These are phyloP conservation scores for Candida patagonica DNA, from an alignment of 805 yeast species.

Conservation along the genomic window DNA sequence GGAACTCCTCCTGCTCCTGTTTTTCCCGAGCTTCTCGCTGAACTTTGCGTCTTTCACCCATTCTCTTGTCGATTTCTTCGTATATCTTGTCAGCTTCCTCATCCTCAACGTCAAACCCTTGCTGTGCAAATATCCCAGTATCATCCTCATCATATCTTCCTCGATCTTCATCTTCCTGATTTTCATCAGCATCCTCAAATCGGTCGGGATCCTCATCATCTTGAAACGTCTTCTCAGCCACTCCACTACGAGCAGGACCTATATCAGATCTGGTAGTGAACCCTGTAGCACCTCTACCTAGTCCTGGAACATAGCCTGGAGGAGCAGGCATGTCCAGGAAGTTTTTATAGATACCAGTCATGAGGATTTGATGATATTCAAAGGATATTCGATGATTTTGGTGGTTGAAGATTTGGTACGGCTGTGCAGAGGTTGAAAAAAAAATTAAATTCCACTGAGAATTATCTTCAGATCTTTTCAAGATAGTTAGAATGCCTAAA, in stretches of 20 bases:
- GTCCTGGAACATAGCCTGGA: constrained; percentile 80
- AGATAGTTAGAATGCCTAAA: constrained; percentile 39
- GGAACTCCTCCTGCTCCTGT: constrained; percentile 19
- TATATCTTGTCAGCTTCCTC: constrained; percentile 72
- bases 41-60: constrained; percentile 23
- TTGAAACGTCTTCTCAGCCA: constrained; percentile 30
- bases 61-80: constrained; percentile 52
- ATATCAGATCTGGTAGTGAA: constrained; percentile 79
- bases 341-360: constrained; percentile 11
- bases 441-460: too few species aligned
- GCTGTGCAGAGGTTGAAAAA: too few species aligned
- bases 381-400: neutral
- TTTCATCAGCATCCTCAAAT: constrained; percentile 15
- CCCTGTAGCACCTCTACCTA: constrained; percentile 93
- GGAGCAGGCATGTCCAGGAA: constrained; percentile 86
- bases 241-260: constrained; percentile 38
- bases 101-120: constrained; percentile 44
- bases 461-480: too few species aligned
- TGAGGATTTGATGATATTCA: neutral
- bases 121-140: constrained; percentile 26
- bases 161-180: constrained; percentile 17
- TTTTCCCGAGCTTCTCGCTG: constrained; percentile 23
- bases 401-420: too few species aligned
- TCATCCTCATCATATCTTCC: constrained; percentile 28
- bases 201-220: constrained; percentile 8